Conservation (phyloP, 768 basidiomycete genomes). For the Pulveroboletus sp. region DNA sequence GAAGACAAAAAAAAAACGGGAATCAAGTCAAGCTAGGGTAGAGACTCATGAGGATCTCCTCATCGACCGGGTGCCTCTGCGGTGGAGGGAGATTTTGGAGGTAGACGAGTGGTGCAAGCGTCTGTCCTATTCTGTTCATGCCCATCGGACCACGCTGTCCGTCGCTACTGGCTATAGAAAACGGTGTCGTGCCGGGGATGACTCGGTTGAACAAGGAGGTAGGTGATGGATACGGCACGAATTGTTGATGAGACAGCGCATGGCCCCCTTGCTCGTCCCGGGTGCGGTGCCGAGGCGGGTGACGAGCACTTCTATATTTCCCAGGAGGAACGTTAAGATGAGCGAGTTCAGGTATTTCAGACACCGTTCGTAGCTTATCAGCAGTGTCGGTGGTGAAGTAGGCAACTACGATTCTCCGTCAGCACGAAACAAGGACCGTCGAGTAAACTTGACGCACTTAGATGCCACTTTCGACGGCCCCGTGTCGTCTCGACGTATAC, state of each 20-base stretch:
- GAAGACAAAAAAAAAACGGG: constrained; percentile 8
- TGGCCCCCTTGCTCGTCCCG: constrained; percentile 23
- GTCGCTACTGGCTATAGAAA: neutral
- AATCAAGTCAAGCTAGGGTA: constrained; percentile 30
- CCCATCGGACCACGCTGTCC: neutral
- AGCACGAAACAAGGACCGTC: neutral
- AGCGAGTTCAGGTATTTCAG: constrained; percentile 53
- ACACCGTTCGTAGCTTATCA: constrained; percentile 52
- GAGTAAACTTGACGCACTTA: constrained; percentile 47
- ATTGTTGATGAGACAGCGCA: constrained; percentile 20
- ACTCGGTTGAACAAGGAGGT: constrained; percentile 14
- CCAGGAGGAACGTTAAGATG: constrained; percentile 52
- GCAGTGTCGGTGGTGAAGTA: constrained; percentile 68
- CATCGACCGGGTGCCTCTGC: constrained; percentile 65
- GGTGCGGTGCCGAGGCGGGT: constrained; percentile 40
- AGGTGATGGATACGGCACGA: constrained; percentile 30
- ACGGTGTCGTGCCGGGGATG: constrained; percentile 1
- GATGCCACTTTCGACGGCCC: constrained; percentile 77
- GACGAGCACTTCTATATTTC: constrained; percentile 62
- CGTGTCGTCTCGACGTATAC: constrained; percentile 62
- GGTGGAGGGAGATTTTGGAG: constrained; percentile 55
- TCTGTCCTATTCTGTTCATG: constrained; percentile 21
- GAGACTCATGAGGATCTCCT: constrained; percentile 63
- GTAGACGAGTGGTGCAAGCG: constrained; percentile 60
- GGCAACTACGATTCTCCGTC: constrained; percentile 46